phyloP scores from a whole-genome alignment of 2,329 filamentous ascomycete genomes.

The Fusarium sp. region DNA sequence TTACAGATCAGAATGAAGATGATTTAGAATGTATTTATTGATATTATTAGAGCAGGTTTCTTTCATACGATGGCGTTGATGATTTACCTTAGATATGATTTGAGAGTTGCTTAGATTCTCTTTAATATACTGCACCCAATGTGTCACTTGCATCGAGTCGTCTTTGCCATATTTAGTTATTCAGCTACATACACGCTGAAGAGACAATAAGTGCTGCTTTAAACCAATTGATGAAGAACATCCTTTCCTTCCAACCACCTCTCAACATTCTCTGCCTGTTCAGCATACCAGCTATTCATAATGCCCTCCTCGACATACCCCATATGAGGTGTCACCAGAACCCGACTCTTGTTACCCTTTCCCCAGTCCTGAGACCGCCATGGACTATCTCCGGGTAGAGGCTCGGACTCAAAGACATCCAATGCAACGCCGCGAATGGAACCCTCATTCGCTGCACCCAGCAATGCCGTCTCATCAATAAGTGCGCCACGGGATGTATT shows the following conservation, averaged over 20 bases:
- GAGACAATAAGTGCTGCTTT: fast-evolving
- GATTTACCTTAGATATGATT: neutral
- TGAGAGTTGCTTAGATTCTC: neutral
- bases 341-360: neutral
- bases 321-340: neutral
- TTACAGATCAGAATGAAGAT: neutral
- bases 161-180: neutral
- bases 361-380: neutral
- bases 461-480: neutral
- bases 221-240: neutral
- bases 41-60: neutral
- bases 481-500: neutral
- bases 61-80: neutral
- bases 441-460: neutral
- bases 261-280: conserved; percentile 3
- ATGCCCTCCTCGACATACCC: neutral
- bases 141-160: neutral
- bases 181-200: neutral
- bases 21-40: neutral
- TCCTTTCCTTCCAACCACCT: neutral
- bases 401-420: neutral
- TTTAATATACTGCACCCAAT: neutral
- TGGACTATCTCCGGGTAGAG: neutral
- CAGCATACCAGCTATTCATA: conserved; percentile 1
- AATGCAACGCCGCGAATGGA: neutral